A percentile compares a stretch with the other conserved stretches of the same genome.
These are phyloP conservation scores for Claviceps humidiphila DNA, from an alignment of 2,329 filamentous ascomycete genomes.

Conservation along the genomic window DNA sequence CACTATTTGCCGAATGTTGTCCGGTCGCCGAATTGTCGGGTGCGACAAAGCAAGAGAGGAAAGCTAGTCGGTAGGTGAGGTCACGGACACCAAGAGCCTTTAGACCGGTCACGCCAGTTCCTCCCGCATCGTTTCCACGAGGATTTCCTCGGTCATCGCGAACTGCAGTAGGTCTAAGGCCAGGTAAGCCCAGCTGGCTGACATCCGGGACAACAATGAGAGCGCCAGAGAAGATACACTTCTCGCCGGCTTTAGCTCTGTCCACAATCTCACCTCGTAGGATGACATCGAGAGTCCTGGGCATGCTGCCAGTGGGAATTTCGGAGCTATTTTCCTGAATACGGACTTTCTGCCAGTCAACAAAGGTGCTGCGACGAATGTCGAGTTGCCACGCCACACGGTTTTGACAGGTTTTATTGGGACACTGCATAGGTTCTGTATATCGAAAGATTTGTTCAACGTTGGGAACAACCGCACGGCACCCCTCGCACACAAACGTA, in stretches of 20 bases:
- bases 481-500: slow-evolving; percentile 84
- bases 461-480: slow-evolving; percentile 72
- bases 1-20: slow-evolving; percentile 47
- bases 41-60: slow-evolving; percentile 90
- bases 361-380: slow-evolving; percentile 90
- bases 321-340: slow-evolving; percentile 98
- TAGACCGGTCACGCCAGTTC: slow-evolving; percentile 72
- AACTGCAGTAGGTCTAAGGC: slow-evolving; percentile 67
- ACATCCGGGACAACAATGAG: slow-evolving; percentile 95
- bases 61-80: slow-evolving; percentile 89
- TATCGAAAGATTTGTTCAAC: slow-evolving; percentile 97
- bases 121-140: slow-evolving; percentile 67
- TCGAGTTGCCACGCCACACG: slow-evolving; percentile 91
- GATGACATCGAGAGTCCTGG: slow-evolving; percentile 93
- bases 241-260: slow-evolving; percentile 91
- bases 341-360: slow-evolving; percentile 98
- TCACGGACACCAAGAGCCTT: slow-evolving; percentile 91
- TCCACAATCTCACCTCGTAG: slow-evolving; percentile 95
- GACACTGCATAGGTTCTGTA: slow-evolving; percentile 91
- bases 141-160: slow-evolving; percentile 65
- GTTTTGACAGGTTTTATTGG: slow-evolving; percentile 77
- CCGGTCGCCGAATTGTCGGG: slow-evolving; percentile 75
- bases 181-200: slow-evolving; percentile 83
- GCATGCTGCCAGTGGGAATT: slow-evolving; percentile 97
- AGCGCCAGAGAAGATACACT: slow-evolving; percentile 94